These are phyloP conservation scores for Lanmaoa pseudosensibilis DNA, from an alignment of 768 basidiomycete genomes.

Conservation along the genomic window DNA sequence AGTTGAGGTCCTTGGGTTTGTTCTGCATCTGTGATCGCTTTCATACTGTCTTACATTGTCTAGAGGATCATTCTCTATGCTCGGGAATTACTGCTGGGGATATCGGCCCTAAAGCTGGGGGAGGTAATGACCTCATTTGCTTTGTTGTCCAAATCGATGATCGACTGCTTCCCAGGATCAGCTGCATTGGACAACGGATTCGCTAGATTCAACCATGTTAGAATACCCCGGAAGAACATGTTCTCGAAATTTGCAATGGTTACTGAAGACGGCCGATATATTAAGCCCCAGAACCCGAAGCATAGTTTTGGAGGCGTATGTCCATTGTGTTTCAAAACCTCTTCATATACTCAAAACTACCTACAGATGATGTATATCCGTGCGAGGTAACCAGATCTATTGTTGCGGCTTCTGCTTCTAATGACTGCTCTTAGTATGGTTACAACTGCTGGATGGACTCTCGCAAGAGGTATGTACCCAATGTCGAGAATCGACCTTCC, in stretches of 20 bases:
- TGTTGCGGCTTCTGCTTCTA: background rate
- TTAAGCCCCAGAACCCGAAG: slow-evolving; percentile 69
- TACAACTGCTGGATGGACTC: slow-evolving; percentile 55
- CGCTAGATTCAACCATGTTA: slow-evolving; percentile 61
- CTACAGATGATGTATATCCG: slow-evolving; percentile 72
- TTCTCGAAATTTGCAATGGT: slow-evolving; percentile 73
- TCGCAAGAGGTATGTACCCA: slow-evolving; percentile 55
- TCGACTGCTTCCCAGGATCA: slow-evolving; percentile 40
- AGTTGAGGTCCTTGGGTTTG: slow-evolving; percentile 61
- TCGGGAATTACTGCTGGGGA: slow-evolving; percentile 69
- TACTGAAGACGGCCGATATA: slow-evolving; percentile 61
- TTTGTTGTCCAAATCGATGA: background rate
- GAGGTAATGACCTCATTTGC: slow-evolving; percentile 28
- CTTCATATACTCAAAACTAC: background rate
- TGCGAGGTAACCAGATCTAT: slow-evolving; percentile 42
- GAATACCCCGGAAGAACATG: slow-evolving; percentile 71
- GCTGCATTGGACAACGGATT: slow-evolving; percentile 65
- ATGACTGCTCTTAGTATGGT: slow-evolving; percentile 52
- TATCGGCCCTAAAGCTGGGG: slow-evolving; percentile 46
- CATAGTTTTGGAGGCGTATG: slow-evolving; percentile 73
- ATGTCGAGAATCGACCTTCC: background rate
- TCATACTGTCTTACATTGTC: background rate
- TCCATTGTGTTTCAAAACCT: slow-evolving; percentile 7
- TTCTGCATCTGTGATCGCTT: background rate
- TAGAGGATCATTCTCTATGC: slow-evolving; percentile 59